These are phyloP conservation scores for Sclerotinia subarctica DNA, from an alignment of 2,329 filamentous ascomycete genomes.

Conservation along the genomic window DNA sequence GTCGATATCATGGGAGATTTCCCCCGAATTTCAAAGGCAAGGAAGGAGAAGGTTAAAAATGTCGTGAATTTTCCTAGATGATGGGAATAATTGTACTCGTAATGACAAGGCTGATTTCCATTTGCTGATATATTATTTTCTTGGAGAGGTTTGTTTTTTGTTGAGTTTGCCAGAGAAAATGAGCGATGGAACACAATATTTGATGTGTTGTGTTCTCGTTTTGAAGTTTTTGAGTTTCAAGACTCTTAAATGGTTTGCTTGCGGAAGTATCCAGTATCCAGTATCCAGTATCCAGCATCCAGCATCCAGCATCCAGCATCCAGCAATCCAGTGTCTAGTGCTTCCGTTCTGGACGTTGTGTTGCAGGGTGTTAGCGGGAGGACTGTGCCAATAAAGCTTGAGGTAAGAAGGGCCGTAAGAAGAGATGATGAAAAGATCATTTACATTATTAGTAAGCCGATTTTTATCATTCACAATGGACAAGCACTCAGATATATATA, in stretches of 20 bases:
- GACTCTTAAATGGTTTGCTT: background rate
- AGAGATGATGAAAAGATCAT: too few relatives aligned
- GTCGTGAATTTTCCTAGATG: background rate
- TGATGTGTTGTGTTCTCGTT: background rate
- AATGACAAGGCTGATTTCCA: background rate
- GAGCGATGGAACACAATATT: constrained; percentile 6
- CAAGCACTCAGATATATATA: background rate
- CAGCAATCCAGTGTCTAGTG: too few relatives aligned
- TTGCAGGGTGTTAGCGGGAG: background rate
- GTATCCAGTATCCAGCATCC: too few relatives aligned
- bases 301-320: too few relatives aligned
- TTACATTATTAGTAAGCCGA: background rate
- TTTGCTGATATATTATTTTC: background rate
- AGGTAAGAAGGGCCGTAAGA: background rate
- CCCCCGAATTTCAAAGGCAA: background rate
- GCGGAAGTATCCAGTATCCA: background rate
- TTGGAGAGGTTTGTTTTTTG: background rate
- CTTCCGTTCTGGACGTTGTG: constrained; percentile 2
- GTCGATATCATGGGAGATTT: constrained; percentile 11
- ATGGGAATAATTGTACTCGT: background rate
- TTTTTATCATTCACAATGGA: too few relatives aligned
- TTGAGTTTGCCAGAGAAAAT: background rate
- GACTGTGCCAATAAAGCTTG: background rate
- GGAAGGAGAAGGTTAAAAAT: background rate
- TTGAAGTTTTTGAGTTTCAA: background rate